Percentiles rank a stretch among this genome's conserved stretches.
Conservation (phyloP, 2,329 filamentous ascomycete species). For the Diaporthe citri region DNA sequence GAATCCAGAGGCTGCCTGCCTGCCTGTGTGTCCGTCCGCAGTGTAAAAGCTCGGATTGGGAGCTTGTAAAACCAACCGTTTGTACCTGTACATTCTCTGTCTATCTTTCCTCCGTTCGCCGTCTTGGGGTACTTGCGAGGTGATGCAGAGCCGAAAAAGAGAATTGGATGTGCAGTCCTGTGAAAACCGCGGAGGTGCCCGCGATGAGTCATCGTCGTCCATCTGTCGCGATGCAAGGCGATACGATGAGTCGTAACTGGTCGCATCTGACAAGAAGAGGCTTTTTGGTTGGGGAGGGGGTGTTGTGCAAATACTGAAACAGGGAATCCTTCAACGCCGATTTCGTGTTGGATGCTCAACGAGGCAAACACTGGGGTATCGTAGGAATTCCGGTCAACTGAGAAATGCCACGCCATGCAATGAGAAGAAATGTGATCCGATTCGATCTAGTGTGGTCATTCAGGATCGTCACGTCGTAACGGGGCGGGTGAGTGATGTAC, state of each 20-base stretch:
- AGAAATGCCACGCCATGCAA: conserved; percentile 35
- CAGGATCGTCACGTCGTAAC: conserved; percentile 31
- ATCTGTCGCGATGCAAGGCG: not conserved
- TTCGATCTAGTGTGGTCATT: conserved; percentile 9
- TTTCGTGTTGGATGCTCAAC: conserved; percentile 19
- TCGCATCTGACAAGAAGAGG: not conserved
- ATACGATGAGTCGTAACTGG: not conserved
- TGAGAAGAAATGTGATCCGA: conserved; percentile 36
- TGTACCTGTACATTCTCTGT: conserved; percentile 17
- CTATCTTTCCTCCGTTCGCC: not conserved
- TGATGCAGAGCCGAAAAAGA: conserved; percentile 11
- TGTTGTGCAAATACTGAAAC: not conserved
- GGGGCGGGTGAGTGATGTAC: conserved; percentile 11
- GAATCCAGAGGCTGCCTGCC: not conserved
- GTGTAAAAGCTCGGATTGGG: not conserved
- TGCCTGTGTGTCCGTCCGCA: not conserved
- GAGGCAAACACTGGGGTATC: conserved; percentile 28
- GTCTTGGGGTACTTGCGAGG: conserved; percentile 5
- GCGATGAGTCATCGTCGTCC: not conserved
- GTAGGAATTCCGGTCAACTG: conserved; percentile 23
- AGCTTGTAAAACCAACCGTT: not conserved
- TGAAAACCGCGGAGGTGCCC: not conserved
- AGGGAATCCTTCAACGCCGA: conserved; percentile 25
- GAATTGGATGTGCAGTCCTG: not conserved
- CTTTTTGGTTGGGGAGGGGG: not conserved